Conservation (phyloP, 1,284 basidiomycete genomes). For the Rhodotorula sp. region DNA sequence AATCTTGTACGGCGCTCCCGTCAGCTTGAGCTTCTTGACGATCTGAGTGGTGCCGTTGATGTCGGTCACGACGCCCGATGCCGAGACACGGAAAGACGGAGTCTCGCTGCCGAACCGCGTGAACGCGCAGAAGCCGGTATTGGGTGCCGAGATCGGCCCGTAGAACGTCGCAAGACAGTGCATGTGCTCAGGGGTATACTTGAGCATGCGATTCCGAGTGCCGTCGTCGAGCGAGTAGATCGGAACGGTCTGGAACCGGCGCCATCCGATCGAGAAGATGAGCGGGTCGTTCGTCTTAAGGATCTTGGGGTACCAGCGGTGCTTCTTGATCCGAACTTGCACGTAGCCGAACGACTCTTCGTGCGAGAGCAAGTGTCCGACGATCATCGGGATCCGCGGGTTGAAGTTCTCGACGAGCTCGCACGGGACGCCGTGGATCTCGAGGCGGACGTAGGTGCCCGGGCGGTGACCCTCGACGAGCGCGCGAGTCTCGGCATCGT, state of each 20-base stretch:
- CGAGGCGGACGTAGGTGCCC: constrained; percentile 91
- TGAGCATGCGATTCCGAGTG: constrained; percentile 96
- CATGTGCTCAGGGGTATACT: constrained; percentile 99
- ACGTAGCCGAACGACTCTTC: constrained; percentile 92
- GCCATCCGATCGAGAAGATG: constrained; percentile 92
- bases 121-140: constrained; percentile 97
- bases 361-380: constrained; percentile 85
- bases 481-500: constrained; percentile 74
- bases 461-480: constrained; percentile 87
- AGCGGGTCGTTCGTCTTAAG: constrained; percentile 98
- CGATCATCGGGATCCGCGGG: constrained; percentile 81
- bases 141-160: constrained; percentile 83
- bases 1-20: constrained; percentile 90
- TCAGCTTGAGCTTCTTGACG: constrained; percentile 97
- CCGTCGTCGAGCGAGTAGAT: constrained; percentile 97
- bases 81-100: constrained; percentile 81
- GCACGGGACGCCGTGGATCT: constrained; percentile 77
- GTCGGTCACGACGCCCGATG: constrained; percentile 92
- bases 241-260: constrained; percentile 90
- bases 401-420: constrained; percentile 94
- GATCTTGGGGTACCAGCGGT: constrained; percentile 88
- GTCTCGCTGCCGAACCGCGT: constrained; percentile 70
- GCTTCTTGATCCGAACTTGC: constrained; percentile 93
- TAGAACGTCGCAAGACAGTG: constrained; percentile 98
- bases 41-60: constrained; percentile 89